Evolutionary conservation across 2,329 filamentous ascomycete genomes (phyloP).

Genomic region (Colletotrichum sojae): DNA sequence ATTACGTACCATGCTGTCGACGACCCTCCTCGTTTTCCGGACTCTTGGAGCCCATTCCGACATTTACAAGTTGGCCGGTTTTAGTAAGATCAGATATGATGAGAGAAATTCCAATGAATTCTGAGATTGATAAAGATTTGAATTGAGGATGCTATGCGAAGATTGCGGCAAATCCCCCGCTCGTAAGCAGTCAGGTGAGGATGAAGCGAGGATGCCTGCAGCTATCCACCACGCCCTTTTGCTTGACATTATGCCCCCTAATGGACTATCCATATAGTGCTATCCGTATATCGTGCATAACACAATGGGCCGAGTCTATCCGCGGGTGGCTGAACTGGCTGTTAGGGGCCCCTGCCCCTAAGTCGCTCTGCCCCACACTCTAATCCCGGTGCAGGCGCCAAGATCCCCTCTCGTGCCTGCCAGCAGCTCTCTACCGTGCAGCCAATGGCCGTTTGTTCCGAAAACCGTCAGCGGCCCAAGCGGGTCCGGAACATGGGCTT

Average conservation of each 20-base stretch:
- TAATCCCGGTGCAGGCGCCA: constrained; percentile 32
- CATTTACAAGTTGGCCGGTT: neutral
- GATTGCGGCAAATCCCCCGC: no score
- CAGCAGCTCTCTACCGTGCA: constrained; percentile 1
- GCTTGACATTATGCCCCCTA: no score
- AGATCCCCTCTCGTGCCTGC: constrained; percentile 3
- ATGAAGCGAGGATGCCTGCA: no score
- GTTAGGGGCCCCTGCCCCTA: constrained; percentile 6
- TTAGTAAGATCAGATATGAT: no score
- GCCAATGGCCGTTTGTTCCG: constrained; percentile 40
- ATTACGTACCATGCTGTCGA: neutral
- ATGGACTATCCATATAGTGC: no score
- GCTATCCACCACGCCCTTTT: no score
- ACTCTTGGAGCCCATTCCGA: constrained; percentile 2
- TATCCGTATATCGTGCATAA: no score
- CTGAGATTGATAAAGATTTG: no score
- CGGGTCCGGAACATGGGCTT: constrained; percentile 33
- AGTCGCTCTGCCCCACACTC: constrained; percentile 26
- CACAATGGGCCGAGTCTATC: neutral
- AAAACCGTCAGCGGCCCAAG: constrained; percentile 14
- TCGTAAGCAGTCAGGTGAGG: no score
- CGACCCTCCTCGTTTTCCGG: neutral
- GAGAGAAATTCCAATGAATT: neutral
- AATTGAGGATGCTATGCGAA: neutral
- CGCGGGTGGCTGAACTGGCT: neutral